These are phyloP conservation scores for Hirschfeldia incana DNA, from an alignment of 345 rosid genomes.

Conservation along the genomic window DNA sequence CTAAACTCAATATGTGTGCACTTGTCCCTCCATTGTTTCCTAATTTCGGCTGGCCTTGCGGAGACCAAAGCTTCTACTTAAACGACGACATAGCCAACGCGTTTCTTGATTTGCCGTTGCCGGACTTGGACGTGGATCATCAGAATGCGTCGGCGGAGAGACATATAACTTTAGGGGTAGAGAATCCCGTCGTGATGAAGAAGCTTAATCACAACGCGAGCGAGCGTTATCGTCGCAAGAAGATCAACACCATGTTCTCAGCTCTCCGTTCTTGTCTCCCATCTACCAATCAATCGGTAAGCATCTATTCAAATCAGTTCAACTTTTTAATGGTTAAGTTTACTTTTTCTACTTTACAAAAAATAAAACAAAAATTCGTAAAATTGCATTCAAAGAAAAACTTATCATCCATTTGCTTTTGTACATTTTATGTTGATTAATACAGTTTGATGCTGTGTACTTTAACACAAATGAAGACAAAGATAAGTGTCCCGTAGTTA, in stretches of 20 bases:
- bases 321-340: neutral
- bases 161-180: neutral
- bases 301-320: neutral
- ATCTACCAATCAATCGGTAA: slow-evolving; percentile 45
- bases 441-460: neutral
- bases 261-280: slow-evolving; percentile 74
- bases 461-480: neutral
- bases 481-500: neutral
- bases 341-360: neutral
- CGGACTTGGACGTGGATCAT: slow-evolving; percentile 30
- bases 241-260: slow-evolving; percentile 56
- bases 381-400: neutral
- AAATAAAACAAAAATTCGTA: neutral
- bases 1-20: slow-evolving; percentile 30
- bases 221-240: slow-evolving; percentile 67
- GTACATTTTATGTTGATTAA: neutral
- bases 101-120: slow-evolving; percentile 31
- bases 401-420: neutral
- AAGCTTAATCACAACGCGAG: slow-evolving; percentile 74
- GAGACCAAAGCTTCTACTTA: slow-evolving; percentile 11
- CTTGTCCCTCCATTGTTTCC: slow-evolving; percentile 33
- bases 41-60: slow-evolving; percentile 26
- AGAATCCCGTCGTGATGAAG: slow-evolving; percentile 20
- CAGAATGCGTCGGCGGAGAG: slow-evolving; percentile 26
- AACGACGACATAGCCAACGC: neutral